Evolutionary conservation across 176 grass and related monocot genomes (phyloP).

Genomic region (Oryza longistaminata): DNA sequence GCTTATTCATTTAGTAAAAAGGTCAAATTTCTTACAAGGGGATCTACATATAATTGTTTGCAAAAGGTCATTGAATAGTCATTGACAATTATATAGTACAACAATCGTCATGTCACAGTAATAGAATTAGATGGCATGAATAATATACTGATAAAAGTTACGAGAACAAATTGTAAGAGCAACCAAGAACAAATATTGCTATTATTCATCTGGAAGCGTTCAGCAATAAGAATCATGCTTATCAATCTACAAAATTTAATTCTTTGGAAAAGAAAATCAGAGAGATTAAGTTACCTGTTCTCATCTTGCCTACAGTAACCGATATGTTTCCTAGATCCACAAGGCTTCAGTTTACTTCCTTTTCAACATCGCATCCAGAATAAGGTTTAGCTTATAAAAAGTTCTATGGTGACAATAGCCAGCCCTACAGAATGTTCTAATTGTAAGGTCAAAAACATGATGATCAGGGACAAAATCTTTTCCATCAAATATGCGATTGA

Average conservation of each 20-base stretch:
- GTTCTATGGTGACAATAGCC: slow-evolving; percentile 52
- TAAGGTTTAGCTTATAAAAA: slow-evolving; percentile 39
- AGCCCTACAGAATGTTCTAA: slow-evolving; percentile 56
- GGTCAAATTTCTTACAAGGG: background rate
- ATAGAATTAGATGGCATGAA: background rate
- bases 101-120: background rate
- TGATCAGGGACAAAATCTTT: slow-evolving; percentile 36
- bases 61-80: background rate
- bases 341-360: slow-evolving; percentile 37
- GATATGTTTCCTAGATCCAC: background rate
- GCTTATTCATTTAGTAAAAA: background rate
- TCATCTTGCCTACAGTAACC: slow-evolving; percentile 24
- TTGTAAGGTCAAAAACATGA: slow-evolving; percentile 49
- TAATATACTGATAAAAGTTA: background rate
- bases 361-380: slow-evolving; percentile 67
- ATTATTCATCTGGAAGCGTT: background rate
- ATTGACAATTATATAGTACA: background rate
- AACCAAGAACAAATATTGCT: background rate
- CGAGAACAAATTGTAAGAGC: slow-evolving; percentile 9
- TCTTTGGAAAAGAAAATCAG: background rate
- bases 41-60: slow-evolving; percentile 7
- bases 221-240: background rate
- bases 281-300: slow-evolving; percentile 10
- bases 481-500: slow-evolving; percentile 31
- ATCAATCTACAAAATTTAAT: slow-evolving; percentile 2